phyloP scores from a whole-genome alignment of 1,139 yeast genomes.

The Nakaseomyces delphensis region DNA sequence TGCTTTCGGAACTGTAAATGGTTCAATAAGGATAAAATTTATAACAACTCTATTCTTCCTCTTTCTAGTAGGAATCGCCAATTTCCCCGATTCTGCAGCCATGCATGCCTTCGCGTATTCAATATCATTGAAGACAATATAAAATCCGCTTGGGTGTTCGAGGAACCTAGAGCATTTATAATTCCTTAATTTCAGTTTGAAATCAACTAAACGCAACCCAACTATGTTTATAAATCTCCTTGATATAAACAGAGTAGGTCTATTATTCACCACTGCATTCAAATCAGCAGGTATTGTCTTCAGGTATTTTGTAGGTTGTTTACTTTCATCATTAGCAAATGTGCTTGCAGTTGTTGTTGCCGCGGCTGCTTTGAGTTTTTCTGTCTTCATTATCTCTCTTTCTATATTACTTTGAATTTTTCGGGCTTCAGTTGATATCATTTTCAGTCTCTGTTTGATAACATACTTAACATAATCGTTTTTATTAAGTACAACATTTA shows the following conservation, averaged over 20 bases:
- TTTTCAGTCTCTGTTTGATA: constrained; percentile 15
- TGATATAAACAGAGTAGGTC: constrained; percentile 48
- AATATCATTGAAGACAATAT: constrained; percentile 55
- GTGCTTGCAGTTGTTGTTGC: not conserved
- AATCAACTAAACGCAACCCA: constrained; percentile 25
- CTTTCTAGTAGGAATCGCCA: constrained; percentile 23
- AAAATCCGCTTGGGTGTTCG: constrained; percentile 58
- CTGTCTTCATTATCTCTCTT: constrained; percentile 1
- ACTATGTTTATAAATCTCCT: constrained; percentile 20
- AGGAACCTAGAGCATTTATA: constrained; percentile 62
- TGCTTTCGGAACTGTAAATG: constrained; percentile 7
- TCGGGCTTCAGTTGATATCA: constrained; percentile 7
- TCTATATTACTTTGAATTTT: not conserved
- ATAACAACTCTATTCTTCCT: constrained; percentile 22
- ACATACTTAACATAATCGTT: constrained; percentile 15
- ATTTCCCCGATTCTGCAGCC: constrained; percentile 54
- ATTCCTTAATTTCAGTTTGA: constrained; percentile 25
- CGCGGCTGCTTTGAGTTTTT: constrained; percentile 2
- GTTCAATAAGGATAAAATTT: constrained; percentile 21
- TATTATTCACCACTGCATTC: constrained; percentile 39
- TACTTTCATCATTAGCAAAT: not conserved
- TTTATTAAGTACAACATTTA: constrained; percentile 22
- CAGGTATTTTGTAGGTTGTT: constrained; percentile 9
- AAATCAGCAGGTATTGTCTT: constrained; percentile 40
- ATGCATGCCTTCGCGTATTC: constrained; percentile 62